These are phyloP conservation scores for Cladosporium sp. DNA, from an alignment of 2,329 filamentous ascomycete species.

Conservation along the genomic window DNA sequence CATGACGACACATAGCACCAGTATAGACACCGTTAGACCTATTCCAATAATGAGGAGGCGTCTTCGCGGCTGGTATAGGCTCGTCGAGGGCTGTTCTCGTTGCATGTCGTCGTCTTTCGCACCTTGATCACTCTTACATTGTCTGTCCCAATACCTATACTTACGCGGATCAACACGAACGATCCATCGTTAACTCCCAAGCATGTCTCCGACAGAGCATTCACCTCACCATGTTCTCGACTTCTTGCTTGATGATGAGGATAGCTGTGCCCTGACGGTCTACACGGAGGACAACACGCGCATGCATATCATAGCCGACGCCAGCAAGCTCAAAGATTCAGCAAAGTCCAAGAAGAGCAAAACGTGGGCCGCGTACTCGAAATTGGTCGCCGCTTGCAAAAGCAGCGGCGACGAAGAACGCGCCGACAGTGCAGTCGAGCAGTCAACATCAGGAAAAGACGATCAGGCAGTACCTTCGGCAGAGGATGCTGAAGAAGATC, in stretches of 20 bases:
- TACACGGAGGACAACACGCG: constrained; percentile 22
- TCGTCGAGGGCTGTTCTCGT: neutral
- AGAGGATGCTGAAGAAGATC: constrained; percentile 21
- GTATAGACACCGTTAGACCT: neutral
- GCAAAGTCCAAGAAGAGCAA: constrained; percentile 19
- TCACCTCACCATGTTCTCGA: constrained; percentile 26
- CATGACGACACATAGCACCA: constrained; percentile 1
- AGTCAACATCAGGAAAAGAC: neutral
- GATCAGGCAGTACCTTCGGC: neutral
- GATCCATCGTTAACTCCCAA: neutral
- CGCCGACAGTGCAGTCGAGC: constrained; percentile 25
- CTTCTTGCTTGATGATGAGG: constrained; percentile 31
- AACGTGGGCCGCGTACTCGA: constrained; percentile 20
- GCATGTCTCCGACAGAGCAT: neutral
- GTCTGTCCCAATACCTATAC: too few relatives aligned
- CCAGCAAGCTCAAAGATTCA: constrained; percentile 19
- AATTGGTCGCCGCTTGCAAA: constrained; percentile 18
- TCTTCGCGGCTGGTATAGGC: neutral
- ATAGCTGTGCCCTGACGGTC: constrained; percentile 30
- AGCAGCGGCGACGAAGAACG: constrained; percentile 17
- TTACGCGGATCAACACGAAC: neutral
- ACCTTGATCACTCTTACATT: neutral
- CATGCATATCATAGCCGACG: constrained; percentile 32
- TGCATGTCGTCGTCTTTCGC: neutral
- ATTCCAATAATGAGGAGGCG: constrained; percentile 1